phyloP scores from a whole-genome alignment of 2,329 filamentous ascomycete species.

The Raffaelea ambrosiae region DNA sequence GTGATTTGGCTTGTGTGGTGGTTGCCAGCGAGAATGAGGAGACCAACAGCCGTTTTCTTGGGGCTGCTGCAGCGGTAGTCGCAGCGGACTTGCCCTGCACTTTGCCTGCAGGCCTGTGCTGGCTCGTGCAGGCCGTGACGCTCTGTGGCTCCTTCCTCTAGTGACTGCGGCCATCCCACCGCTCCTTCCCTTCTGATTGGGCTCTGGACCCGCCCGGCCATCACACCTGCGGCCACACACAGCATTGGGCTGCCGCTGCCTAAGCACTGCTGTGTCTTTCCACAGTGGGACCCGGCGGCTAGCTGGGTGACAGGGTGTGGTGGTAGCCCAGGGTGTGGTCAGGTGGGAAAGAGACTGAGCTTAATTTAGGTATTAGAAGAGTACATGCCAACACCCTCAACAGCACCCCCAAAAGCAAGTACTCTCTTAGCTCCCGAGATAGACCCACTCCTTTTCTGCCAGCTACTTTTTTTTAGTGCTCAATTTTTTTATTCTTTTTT shows the following conservation, averaged over 20 bases:
- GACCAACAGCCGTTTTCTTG: neutral
- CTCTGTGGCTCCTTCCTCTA: too few relatives aligned
- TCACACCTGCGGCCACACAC: neutral
- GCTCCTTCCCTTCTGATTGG: neutral
- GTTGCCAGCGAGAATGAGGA: neutral
- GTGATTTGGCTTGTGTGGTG: too few relatives aligned
- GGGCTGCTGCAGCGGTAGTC: too few relatives aligned
- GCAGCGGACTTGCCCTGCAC: too few relatives aligned
- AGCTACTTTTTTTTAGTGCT: neutral
- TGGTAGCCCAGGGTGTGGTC: too few relatives aligned
- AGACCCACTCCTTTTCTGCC: neutral
- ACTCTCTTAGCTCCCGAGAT: neutral
- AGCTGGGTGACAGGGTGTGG: neutral
- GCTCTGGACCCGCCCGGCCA: neutral
- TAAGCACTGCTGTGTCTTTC: neutral
- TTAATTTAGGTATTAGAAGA: neutral
- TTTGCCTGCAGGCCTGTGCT: too few relatives aligned
- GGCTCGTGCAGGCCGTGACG: too few relatives aligned
- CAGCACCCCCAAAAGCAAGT: too few relatives aligned
- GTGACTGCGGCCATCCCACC: neutral
- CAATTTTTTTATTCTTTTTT: constrained; percentile 10
- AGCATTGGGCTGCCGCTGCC: neutral
- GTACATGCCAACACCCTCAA: too few relatives aligned
- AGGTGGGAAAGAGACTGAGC: neutral
- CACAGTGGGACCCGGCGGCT: neutral